Evolutionary conservation across 441 rosid genomes (phyloP), one percentile per base, ranked within the genome.

Genomic region (Erysimum cheiri): DNA sequence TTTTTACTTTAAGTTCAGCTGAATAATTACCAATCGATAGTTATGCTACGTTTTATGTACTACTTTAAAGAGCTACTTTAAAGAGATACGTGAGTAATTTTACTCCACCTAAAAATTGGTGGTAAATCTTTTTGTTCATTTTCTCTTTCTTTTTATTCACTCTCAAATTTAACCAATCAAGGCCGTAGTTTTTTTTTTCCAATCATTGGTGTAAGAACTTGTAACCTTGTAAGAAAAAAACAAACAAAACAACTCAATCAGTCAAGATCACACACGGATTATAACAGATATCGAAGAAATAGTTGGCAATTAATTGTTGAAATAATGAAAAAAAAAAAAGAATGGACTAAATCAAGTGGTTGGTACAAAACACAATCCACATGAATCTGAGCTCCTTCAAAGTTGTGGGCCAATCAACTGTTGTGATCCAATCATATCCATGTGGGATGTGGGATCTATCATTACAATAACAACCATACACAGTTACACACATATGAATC

Each of bases 381-480:
- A 75, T 64, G 79, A 64, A 75, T 70, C 71, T 69, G 60, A 69
- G 43, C 33, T 56, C 48, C 37, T 69, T 75, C 74, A 63, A 69
- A 75, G 70, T 19, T 61, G 78, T 74, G 78, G 78, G 64, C 46
- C 64, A 74, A 54, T 55, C 32, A 55, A 55, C 46, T 67, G 46
- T 64, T 75, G 60, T 63, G 71, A 75, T 69, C 74, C 79, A 69
- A 63, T 69, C 75, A 69, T 69, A 75, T 75, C 66, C 79, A 75
- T 75, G 74, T 75, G 70, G 66, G 54, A 61, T 70, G 67, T 69
- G 48, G 64, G 64, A 75, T 63, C 64, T 61, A 75, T 75, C 74
- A 69, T 62, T 75, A 39, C 64, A 44, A 4, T 49, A 15, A 67
- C 69, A n/a, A 60, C 67, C 56, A 41, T 11, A 13, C 13, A 19